A percentile compares a stretch with the other conserved stretches of the same genome.
phyloP scores from a whole-genome alignment of 1,139 yeast genomes.

The Geotrichum europaeum region DNA sequence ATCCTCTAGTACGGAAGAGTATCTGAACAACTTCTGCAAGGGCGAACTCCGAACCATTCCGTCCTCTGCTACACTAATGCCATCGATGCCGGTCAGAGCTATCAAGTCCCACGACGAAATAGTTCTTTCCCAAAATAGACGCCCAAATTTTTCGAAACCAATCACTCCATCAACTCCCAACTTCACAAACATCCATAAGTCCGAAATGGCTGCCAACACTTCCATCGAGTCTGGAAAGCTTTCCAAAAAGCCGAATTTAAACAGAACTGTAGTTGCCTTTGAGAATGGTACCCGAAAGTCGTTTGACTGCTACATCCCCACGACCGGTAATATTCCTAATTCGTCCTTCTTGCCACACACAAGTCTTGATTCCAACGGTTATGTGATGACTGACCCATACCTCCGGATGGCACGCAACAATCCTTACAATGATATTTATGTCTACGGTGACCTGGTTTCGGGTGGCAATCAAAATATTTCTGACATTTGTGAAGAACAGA shows the following conservation, averaged over 20 bases:
- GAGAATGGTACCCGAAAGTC: slow-evolving; percentile 2
- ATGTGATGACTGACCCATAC: slow-evolving; percentile 4
- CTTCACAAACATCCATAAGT: background rate
- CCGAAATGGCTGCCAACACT: background rate
- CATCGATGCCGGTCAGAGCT: background rate
- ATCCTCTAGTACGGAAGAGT: background rate
- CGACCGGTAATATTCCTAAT: slow-evolving; percentile 12
- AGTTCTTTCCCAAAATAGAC: background rate
- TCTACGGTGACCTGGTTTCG: slow-evolving; percentile 9
- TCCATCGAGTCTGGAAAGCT: background rate
- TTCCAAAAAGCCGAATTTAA: background rate
- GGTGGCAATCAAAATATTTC: slow-evolving; percentile 6
- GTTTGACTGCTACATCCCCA: slow-evolving; percentile 10
- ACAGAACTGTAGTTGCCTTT: slow-evolving; percentile 1
- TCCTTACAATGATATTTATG: slow-evolving; percentile 7
- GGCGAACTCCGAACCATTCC: background rate
- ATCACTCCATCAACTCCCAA: background rate
- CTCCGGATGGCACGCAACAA: slow-evolving; percentile 8
- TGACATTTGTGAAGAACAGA: slow-evolving; percentile 8
- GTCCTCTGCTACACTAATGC: background rate
- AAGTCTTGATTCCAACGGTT: slow-evolving; percentile 8
- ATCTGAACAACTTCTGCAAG: background rate
- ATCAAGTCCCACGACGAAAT: background rate
- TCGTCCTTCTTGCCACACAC: slow-evolving; percentile 2
- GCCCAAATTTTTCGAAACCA: background rate